phyloP scores from a whole-genome alignment of 2,329 filamentous ascomycete species.

The Blastomyces parvus region DNA sequence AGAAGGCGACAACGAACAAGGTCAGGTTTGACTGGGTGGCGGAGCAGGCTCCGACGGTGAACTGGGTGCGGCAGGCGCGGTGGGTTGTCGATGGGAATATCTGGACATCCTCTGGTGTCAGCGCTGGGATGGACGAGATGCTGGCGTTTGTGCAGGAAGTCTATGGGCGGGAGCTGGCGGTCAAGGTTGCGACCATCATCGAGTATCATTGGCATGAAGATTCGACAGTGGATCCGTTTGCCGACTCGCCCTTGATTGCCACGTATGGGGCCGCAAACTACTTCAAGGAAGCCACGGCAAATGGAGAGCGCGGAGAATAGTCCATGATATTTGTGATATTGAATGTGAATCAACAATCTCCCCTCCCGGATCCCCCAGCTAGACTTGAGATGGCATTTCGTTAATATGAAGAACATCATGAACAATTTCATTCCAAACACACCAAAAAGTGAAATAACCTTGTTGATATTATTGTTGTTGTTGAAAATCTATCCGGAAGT shows the following conservation, averaged over 20 bases:
- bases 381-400: too few relatives aligned
- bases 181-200: conserved; percentile 40
- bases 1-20: conserved; percentile 59
- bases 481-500: too few relatives aligned
- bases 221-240: conserved; percentile 47
- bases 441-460: too few relatives aligned
- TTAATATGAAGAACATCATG: too few relatives aligned
- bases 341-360: too few relatives aligned
- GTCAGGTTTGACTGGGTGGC: conserved; percentile 43
- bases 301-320: too few relatives aligned
- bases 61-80: conserved; percentile 53
- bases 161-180: conserved; percentile 46
- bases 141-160: conserved; percentile 48
- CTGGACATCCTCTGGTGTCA: conserved; percentile 57
- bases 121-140: conserved; percentile 53
- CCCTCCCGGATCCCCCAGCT: too few relatives aligned
- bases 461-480: too few relatives aligned
- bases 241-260: conserved; percentile 20
- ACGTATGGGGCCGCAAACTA: background rate
- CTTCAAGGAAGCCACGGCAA: too few relatives aligned
- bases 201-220: conserved; percentile 52
- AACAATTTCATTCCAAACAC: too few relatives aligned
- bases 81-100: conserved; percentile 58
- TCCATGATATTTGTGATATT: background rate
- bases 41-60: conserved; percentile 41